phyloP scores from a whole-genome alignment of 495 filamentous ascomycete species.

The Annulohypoxylon bovei region DNA sequence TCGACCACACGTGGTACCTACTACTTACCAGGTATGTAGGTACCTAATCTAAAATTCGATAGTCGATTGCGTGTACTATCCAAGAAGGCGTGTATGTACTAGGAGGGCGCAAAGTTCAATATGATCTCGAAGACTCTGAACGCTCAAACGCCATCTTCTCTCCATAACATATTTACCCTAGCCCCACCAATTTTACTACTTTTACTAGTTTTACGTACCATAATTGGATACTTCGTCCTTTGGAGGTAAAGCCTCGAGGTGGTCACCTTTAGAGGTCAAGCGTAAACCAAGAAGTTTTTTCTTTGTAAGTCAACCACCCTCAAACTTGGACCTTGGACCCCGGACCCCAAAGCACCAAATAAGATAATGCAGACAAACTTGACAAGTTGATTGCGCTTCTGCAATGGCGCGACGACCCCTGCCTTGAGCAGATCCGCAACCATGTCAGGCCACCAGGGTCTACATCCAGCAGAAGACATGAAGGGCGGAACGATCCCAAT shows the following conservation, averaged over 20 bases:
- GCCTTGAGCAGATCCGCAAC: conserved; percentile 27
- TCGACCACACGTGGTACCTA: background rate
- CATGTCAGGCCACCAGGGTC: conserved; percentile 40
- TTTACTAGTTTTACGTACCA: conserved; percentile 29
- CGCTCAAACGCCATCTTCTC: background rate
- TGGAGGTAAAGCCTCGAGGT: conserved; percentile 39
- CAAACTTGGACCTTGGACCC: conserved; percentile 5
- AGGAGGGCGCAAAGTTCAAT: conserved; percentile 8
- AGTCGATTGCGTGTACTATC: conserved; percentile 1
- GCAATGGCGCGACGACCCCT: conserved; percentile 41
- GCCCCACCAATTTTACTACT: conserved; percentile 7
- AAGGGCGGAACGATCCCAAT: conserved; percentile 36
- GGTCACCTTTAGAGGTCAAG: conserved; percentile 43
- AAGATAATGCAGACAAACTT: conserved; percentile 17
- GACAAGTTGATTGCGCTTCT: conserved; percentile 26
- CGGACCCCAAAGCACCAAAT: conserved; percentile 20
- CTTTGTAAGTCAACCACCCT: background rate
- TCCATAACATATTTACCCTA: background rate
- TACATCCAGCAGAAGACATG: conserved; percentile 36
- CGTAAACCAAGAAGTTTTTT: background rate
- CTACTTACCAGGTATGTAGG: background rate
- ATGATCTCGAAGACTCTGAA: conserved; percentile 8
- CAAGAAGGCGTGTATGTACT: background rate
- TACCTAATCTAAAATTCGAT: conserved; percentile 7
- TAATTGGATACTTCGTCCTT: conserved; percentile 27